Evolutionary conservation across 305 asterid species (phyloP), one percentile per base, ranked within the genome.

Genomic region (Fraxinus sp.): DNA sequence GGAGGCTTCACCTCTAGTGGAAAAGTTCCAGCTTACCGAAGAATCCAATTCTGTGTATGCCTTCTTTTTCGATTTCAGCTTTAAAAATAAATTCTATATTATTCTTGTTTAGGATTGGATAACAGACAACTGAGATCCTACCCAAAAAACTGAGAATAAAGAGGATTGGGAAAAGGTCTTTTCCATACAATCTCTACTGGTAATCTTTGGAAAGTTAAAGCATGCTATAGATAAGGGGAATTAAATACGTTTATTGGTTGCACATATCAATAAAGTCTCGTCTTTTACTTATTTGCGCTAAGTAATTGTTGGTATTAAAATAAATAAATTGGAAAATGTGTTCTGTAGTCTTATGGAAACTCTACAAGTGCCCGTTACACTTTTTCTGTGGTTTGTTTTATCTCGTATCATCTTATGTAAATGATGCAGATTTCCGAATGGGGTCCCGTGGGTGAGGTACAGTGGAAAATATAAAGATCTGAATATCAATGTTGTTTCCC

Each of bases 391-490:
- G 18, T 9, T 28, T 68, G 74, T 41, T 68, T 85, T 83, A 76
- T 30, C 52, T 62, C 41, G 59, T 37, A 33, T 16, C 26, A 4
- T 81, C 71, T 26, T 80, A 66, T 76, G 72, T 80, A 80, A 72
- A 75, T 88, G 83, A 80, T 88, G 90, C 91, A 97, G 99, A 90
- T 97, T 92, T 71, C 98, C 99, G 0, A 87, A 92, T 83, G 97
- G 96, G 41, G 97, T 92, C 41, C 98, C 99, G 16, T 96, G 99
- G 99, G 89, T 94, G 88, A 90, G 93, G 80, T 94, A 91, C 90
- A 85, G 39, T 70, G 99, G 99, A 18, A 88, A 87, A 80, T 93
- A 92, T 84, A 93, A 87, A 83, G 92, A 88, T 90, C 89, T 94
- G 74, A 80, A 89, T 82, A 79, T 96, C 81, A 89, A 87, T 83